These are phyloP conservation scores for Ganoderma sinense DNA, from an alignment of 1,284 basidiomycete genomes.

Conservation along the genomic window DNA sequence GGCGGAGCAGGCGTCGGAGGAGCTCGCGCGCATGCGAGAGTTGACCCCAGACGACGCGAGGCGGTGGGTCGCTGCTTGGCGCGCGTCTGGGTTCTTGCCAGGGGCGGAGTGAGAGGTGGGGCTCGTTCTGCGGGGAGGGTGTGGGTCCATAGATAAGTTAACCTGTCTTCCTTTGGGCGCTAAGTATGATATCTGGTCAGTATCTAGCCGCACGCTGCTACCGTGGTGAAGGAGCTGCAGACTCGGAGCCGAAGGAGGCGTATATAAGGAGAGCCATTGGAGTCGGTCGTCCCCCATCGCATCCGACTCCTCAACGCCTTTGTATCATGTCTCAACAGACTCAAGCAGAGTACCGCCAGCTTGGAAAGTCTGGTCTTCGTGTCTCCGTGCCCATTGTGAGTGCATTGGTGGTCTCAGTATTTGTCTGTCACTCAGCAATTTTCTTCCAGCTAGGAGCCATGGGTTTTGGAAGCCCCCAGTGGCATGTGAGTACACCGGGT, in stretches of 20 bases:
- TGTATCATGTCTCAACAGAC: not conserved
- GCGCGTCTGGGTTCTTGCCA: constrained; percentile 14
- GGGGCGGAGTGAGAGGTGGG: not conserved
- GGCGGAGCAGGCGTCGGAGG: constrained; percentile 2
- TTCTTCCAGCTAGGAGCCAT: constrained; percentile 52
- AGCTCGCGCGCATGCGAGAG: constrained; percentile 8
- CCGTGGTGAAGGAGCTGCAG: not conserved
- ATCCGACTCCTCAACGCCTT: not conserved
- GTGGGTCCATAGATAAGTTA: too few species aligned
- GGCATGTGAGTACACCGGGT: constrained; percentile 41
- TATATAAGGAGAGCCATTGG: not conserved
- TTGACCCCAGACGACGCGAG: constrained; percentile 6
- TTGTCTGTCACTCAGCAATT: not conserved
- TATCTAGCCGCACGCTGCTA: not conserved
- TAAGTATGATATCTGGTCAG: not conserved
- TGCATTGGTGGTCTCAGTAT: not conserved
- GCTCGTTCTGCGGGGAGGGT: not conserved
- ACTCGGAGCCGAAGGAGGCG: not conserved
- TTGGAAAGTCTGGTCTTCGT: constrained; percentile 56
- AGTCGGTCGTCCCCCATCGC: not conserved
- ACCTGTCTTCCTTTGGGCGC: too few species aligned
- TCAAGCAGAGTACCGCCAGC: constrained; percentile 45
- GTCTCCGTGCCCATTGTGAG: constrained; percentile 57
- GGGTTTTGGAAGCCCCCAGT: constrained; percentile 51
- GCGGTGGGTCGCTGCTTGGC: constrained; percentile 16